A percentile compares a stretch with the other conserved stretches of the same genome.
Conservation (phyloP, 352 stramenopile species). For the Phytopythium delawarense region DNA sequence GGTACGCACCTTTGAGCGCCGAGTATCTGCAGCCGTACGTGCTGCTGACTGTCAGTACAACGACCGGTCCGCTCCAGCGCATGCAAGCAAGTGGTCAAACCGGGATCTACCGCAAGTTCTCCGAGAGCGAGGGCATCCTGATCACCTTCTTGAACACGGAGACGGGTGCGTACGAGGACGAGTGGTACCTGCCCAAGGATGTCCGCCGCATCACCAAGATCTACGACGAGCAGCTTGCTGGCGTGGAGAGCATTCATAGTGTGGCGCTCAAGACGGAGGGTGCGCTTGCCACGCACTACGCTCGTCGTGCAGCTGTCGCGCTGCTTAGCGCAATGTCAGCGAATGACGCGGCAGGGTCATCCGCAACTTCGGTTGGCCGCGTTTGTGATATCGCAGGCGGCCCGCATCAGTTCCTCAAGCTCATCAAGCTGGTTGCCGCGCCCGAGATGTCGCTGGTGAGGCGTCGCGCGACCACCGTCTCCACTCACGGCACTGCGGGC, state of each 20-base stretch:
- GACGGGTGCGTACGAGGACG: slow-evolving; percentile 80
- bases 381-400: slow-evolving; percentile 59
- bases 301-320: slow-evolving; percentile 46
- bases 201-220: slow-evolving; percentile 76
- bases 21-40: slow-evolving; percentile 70
- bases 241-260: slow-evolving; percentile 68
- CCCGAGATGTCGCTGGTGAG: slow-evolving; percentile 66
- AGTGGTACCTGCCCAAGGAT: slow-evolving; percentile 71
- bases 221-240: slow-evolving; percentile 70
- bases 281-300: slow-evolving; percentile 80
- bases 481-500: not conserved
- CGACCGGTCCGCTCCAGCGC: slow-evolving; percentile 64
- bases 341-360: not conserved
- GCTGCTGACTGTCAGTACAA: slow-evolving; percentile 72
- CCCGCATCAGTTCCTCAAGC: slow-evolving; percentile 67
- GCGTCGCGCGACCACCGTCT: not conserved
- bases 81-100: slow-evolving; percentile 62
- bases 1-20: slow-evolving; percentile 64
- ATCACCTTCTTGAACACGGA: slow-evolving; percentile 85
- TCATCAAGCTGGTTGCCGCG: slow-evolving; percentile 79
- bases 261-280: slow-evolving; percentile 76
- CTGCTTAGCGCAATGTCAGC: slow-evolving; percentile 20
- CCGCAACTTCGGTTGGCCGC: not conserved
- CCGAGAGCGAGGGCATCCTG: slow-evolving; percentile 57
- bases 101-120: slow-evolving; percentile 59